A percentile compares a stretch with the other conserved stretches of the same genome.
phyloP scores from a whole-genome alignment of 2,329 filamentous ascomycete genomes.

The Trichophyton equinum region DNA sequence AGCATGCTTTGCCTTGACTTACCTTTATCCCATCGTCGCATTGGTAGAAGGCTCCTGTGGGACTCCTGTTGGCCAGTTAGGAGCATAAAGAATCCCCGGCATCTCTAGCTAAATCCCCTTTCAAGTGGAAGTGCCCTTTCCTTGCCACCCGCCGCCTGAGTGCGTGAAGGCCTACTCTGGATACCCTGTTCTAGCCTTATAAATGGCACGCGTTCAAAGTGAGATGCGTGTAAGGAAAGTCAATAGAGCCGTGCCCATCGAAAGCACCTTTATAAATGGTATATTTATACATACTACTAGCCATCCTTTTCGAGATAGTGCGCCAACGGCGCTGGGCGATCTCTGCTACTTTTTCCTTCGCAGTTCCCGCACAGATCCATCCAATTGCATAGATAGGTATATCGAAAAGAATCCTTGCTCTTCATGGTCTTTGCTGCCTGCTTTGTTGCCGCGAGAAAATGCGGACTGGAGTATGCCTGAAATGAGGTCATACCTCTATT shows the following conservation, averaged over 20 bases:
- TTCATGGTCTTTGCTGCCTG: background rate
- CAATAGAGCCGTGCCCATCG: background rate
- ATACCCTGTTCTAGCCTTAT: background rate
- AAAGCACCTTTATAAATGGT: background rate
- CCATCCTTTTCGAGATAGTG: background rate
- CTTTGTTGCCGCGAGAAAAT: background rate
- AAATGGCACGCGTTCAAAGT: background rate
- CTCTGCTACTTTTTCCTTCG: background rate
- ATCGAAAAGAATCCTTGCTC: background rate
- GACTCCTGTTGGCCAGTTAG: background rate
- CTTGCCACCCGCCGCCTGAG: background rate
- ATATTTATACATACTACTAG: background rate
- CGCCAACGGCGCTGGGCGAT: background rate
- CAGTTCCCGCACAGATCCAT: background rate
- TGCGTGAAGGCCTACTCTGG: background rate
- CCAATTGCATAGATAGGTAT: background rate
- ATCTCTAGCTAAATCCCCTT: background rate
- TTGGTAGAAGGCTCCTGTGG: background rate
- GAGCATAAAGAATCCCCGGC: background rate
- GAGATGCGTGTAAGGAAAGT: background rate
- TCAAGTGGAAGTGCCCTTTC: background rate
- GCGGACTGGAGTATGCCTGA: background rate
- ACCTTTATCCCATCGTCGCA: background rate
- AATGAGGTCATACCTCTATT: background rate
- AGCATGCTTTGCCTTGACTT: background rate